Percentiles rank a stretch among this genome's conserved stretches.
These are phyloP conservation scores for Aspergillus sclerotioniger DNA, from an alignment of 495 filamentous ascomycete species.

Conservation along the genomic window DNA sequence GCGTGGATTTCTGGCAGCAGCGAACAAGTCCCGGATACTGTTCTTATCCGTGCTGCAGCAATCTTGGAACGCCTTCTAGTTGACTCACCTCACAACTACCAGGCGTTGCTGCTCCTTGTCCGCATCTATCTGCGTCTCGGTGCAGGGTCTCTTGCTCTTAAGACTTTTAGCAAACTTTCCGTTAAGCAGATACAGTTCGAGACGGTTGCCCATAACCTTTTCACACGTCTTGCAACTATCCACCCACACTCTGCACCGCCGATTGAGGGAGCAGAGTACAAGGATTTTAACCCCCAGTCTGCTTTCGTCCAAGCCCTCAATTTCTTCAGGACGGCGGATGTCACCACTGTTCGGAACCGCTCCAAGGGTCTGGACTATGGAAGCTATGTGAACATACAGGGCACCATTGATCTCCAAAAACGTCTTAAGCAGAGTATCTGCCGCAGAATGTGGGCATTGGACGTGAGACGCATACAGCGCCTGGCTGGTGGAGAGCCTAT, in stretches of 20 bases:
- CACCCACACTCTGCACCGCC: conserved; percentile 49
- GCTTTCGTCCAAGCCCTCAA: conserved; percentile 41
- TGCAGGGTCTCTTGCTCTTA: conserved; percentile 52
- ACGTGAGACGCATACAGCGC: conserved; percentile 40
- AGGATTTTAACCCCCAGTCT: conserved; percentile 43
- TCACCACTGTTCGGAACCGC: conserved; percentile 32
- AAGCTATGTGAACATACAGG: conserved; percentile 39
- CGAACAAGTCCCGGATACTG: conserved; percentile 28
- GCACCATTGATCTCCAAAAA: conserved; percentile 39
- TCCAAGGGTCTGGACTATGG: conserved; percentile 37
- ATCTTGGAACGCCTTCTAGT: conserved; percentile 50
- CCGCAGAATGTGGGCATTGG: conserved; percentile 41
- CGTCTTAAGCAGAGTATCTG: conserved; percentile 40
- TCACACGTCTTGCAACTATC: conserved; percentile 56
- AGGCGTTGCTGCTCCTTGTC: conserved; percentile 53
- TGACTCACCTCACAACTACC: conserved; percentile 58
- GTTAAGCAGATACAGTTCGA: conserved; percentile 63
- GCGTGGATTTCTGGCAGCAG: conserved; percentile 19
- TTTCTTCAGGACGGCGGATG: conserved; percentile 38
- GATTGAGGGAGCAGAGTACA: conserved; percentile 39
- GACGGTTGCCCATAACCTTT: conserved; percentile 55
- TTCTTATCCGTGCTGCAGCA: conserved; percentile 49
- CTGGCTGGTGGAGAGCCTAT: conserved; percentile 39
- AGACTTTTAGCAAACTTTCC: conserved; percentile 52
- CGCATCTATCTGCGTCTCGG: conserved; percentile 55